Evolutionary conservation across 139 green algal species (phyloP), one percentile per base, ranked within the genome.

Genomic region (Haematococcus sp.): DNA sequence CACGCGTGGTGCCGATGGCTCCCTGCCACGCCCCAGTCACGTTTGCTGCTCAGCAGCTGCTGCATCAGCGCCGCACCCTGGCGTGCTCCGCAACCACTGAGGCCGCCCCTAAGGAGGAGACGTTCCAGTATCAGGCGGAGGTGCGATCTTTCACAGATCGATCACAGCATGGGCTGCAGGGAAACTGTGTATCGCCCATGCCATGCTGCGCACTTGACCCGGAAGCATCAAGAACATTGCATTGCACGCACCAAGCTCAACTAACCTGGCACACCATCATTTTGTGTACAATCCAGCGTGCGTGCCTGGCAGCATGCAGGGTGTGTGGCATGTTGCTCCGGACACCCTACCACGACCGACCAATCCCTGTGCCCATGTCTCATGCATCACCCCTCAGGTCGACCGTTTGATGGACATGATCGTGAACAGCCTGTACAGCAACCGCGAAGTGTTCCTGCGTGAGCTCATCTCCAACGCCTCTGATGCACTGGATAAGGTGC

Each of bases 351-450:
- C n/a, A 51, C 17, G 32, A 27, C 44, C 27, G 16, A 43, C 2
- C 46, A 17, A 3, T n/a, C n/a, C 30, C 28, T 73, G 33, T 67
- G 46, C 20, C n/a, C 35, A 51, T 25, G 40, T 73, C 2, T 52
- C 69, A n/a, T 59, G 58, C 0, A 68, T 65, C 67, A 72, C 71
- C 25, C 20, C 55, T 19, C 81, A 98, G 93, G 93, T 98, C 3
- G 92, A 97, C 84, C 88, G 94, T 35, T 85, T 99, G 51, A 94
- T 99, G 93, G 94, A 98, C 85, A 94, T 99, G 83, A 99, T 99
- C 60, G 93, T 99, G n/a, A 97, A 99, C 91, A 93, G 81, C 59
- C 87, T 99, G 61, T 99, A 99, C 92, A 93, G 82, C 77, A 97
- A 97, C 88, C 73, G 89, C 2, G 93, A 97, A 70, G 89, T 97